Evolutionary conservation across 805 yeast species (phyloP), one percentile per base, ranked within the genome.

Genomic region (Zygosaccharomyces gambellarensis): DNA sequence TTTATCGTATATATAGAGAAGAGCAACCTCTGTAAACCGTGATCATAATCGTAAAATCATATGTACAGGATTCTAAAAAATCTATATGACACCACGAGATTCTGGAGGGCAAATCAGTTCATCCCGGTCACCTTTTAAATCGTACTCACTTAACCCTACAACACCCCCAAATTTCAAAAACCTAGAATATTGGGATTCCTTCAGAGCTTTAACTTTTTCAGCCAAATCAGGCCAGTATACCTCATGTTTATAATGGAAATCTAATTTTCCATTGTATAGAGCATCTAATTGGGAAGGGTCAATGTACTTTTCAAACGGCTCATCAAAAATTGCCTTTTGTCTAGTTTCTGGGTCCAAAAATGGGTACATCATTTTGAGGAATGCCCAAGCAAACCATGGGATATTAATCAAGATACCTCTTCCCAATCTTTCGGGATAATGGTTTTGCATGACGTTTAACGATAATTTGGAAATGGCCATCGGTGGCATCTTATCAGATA

Each of bases 361-460:
- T 23, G 84, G 84, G 47, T 78, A 78, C 46, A 77, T 75, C 47
- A 79, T 64, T 60, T 79, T 80, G 58, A 80, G 71, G 54, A 80
- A 78, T 4, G 82, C 75, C 67, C 78, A 74, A 1, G 79, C 80
- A 38, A 76, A 72, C 78, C 80, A 77, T 10, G 83, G 83, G 49
- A 79, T 78, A 57, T 79, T 78, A 36, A 79, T 73, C 53, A 80
- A 71, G 17, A 78, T 65, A 14, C 82, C 81, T 47, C 72, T 68
- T 2, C 82, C 83, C 46, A 80, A 64, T 51, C 83, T 68, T 54
- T 79, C 84, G 2, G 85, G 85, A 59, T 78, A 80, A 54, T 80
- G 82, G 46, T 77, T 71, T 56, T 80, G 83, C 54, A 79, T 66
- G 38, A 79, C 76, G 57, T 76, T 75, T 22, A 64, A 71, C 61